phyloP scores from a whole-genome alignment of 805 yeast species.

The Ogataea paradorogensis region DNA sequence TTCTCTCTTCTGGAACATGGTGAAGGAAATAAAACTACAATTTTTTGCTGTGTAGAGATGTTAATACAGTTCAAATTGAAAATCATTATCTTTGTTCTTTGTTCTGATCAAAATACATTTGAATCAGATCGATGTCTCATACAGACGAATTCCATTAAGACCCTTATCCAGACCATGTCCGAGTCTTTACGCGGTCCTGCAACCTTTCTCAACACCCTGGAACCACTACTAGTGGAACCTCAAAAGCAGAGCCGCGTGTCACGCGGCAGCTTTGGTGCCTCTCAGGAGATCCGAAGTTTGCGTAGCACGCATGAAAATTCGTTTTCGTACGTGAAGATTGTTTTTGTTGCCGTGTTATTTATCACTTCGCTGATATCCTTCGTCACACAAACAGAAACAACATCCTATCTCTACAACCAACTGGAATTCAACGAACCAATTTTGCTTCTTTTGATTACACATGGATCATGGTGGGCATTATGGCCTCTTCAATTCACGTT shows the following conservation, averaged over 20 bases:
- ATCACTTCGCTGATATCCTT: slow-evolving; percentile 54
- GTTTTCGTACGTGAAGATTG: slow-evolving; percentile 36
- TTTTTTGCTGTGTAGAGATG: slow-evolving; percentile 7
- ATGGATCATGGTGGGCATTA: slow-evolving; percentile 70
- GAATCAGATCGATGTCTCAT: no score
- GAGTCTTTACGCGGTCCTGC: slow-evolving; percentile 4
- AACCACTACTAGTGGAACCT: slow-evolving; percentile 8
- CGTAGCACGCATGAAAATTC: slow-evolving; percentile 13
- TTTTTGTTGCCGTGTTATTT: slow-evolving; percentile 47
- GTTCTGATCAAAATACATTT: no score
- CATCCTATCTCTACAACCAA: slow-evolving; percentile 60
- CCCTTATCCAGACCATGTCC: not conserved
- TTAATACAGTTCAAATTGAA: no score
- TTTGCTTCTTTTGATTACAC: slow-evolving; percentile 63
- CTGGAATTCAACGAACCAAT: slow-evolving; percentile 67
- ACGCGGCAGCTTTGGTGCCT: slow-evolving; percentile 6
- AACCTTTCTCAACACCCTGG: not conserved
- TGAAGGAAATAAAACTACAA: not conserved
- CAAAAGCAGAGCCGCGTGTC: slow-evolving; percentile 1
- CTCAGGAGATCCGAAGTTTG: not conserved
- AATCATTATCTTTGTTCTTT: no score
- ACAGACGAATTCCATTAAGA: not conserved
- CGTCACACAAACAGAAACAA: slow-evolving; percentile 77
- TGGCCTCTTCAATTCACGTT: slow-evolving; percentile 65
- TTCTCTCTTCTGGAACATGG: slow-evolving; percentile 11